A percentile compares a stretch with the other conserved stretches of the same genome.
These are phyloP conservation scores for Malassezia obtusa DNA, from an alignment of 1,284 basidiomycete species.

Conservation along the genomic window DNA sequence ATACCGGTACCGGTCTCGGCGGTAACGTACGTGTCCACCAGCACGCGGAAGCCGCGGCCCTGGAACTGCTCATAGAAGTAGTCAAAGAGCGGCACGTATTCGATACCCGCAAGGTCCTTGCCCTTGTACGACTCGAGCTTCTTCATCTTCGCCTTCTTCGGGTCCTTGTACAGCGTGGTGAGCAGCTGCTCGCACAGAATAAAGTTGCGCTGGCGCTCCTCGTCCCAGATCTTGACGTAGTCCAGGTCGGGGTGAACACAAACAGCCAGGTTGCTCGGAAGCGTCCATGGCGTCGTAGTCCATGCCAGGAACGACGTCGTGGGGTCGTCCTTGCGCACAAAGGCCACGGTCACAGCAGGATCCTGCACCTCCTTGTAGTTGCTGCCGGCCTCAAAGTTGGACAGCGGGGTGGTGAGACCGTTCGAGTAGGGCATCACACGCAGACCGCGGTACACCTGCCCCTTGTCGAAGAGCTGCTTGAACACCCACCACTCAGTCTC, in stretches of 20 bases:
- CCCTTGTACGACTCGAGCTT: constrained; percentile 74
- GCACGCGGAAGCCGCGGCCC: constrained; percentile 79
- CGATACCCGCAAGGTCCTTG: constrained; percentile 86
- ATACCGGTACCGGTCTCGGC: constrained; percentile 91
- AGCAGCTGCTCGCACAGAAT: constrained; percentile 85
- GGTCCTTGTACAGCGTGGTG: constrained; percentile 86
- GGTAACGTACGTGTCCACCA: constrained; percentile 87
- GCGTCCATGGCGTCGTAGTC: constrained; percentile 98
- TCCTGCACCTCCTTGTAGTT: constrained; percentile 91
- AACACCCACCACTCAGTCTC: constrained; percentile 99
- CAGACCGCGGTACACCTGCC: constrained; percentile 85
- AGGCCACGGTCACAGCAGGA: constrained; percentile 84
- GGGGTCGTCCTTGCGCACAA: constrained; percentile 85
- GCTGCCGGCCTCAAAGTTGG: constrained; percentile 92
- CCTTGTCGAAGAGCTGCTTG: constrained; percentile 78
- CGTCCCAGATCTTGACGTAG: constrained; percentile 94
- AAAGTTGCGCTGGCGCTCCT: constrained; percentile 76
- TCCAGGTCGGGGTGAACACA: constrained; percentile 93
- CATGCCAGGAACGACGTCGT: constrained; percentile 84
- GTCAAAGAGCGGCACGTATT: constrained; percentile 89
- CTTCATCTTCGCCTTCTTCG: constrained; percentile 93
- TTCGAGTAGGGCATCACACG: constrained; percentile 98
- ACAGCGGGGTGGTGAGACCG: constrained; percentile 87
- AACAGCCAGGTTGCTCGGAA: constrained; percentile 87
- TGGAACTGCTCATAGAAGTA: constrained; percentile 93